Evolutionary conservation across 2,329 filamentous ascomycete species (phyloP), one percentile per base, ranked within the genome.

Genomic region (Phialemoniopsis sp.): DNA sequence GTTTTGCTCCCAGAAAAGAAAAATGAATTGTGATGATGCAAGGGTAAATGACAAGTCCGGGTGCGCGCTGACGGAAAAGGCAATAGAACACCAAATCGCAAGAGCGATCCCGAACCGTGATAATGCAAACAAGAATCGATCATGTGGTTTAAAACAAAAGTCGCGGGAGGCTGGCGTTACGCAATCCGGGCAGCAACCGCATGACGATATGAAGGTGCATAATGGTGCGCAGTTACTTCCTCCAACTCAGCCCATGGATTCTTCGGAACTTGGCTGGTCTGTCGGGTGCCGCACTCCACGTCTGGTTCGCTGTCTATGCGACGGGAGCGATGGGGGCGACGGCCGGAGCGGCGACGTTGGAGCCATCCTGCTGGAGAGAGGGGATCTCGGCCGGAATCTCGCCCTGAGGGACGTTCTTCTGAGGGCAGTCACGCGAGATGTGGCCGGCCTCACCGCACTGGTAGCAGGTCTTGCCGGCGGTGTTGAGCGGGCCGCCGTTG

Each of bases 391-490:
- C 48, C 42, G 55, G 58, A 39, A 74, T 65, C 48, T 79, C 76
- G 52, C 68, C 70, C 52, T 65, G 68, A n/a, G n/a, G n/a, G 52
- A 66, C 62, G 44, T 59, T 66, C 80, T 85, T 82, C 80, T 89
- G 66, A 43, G 89, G 86, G 74, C 93, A 96, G 55, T 97, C 91
- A 47, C 91, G 86, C 43, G 89, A 95, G 66, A 97, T 97, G 68
- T 97, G 91, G 38, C 93, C 93, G 42, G 89, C 82, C 72, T 96
- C 87, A 50, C 91, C 89, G 62, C 93, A 98, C 66, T 90, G 86
- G 74, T 98, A 98, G 80, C 93, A 98, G 49, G 90, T 95, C 82
- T 97, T 98, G 60, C 91, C 91, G 47, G 88, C 89, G 48, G 89
- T 94, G 78, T 93, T 96, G 51, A 97, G 76, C 34, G 91, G 89